Evolutionary conservation across 805 yeast genomes (phyloP).

Genomic region (Komagataella pastoris): DNA sequence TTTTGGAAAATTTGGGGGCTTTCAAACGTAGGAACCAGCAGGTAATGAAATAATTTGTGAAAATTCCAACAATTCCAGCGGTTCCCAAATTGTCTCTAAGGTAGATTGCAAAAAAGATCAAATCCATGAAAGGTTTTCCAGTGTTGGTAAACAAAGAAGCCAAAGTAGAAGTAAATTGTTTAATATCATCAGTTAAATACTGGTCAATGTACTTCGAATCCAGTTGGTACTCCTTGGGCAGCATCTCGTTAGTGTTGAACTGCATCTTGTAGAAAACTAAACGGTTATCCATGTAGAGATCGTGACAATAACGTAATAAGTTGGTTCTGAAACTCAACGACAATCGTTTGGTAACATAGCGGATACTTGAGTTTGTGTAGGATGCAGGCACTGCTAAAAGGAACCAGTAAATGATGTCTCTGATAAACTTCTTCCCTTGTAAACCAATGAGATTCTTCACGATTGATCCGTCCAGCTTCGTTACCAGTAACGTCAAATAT

Average conservation of each 20-base stretch:
- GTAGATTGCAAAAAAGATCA: conserved; percentile 73
- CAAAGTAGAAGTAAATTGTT: conserved; percentile 67
- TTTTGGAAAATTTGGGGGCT: conserved; percentile 77
- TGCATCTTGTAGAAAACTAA: conserved; percentile 76
- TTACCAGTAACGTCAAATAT: conserved; percentile 74
- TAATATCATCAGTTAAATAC: conserved; percentile 75
- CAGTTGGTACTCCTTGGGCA: conserved; percentile 16
- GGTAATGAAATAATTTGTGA: conserved; percentile 67
- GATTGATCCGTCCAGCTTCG: conserved; percentile 84
- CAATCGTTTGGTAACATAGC: conserved; percentile 60
- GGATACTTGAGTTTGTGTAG: conserved; percentile 83
- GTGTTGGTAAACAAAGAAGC: conserved; percentile 76
- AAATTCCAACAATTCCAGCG: conserved; percentile 72
- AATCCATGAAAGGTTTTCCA: conserved; percentile 85
- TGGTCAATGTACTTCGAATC: conserved; percentile 62
- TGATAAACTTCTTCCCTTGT: conserved; percentile 55
- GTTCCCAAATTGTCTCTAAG: conserved; percentile 78
- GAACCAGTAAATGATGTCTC: conserved; percentile 80
- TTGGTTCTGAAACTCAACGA: conserved; percentile 78
- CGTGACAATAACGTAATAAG: conserved; percentile 78
- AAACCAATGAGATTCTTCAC: conserved; percentile 82
- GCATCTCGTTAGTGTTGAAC: conserved; percentile 34
- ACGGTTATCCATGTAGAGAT: conserved; percentile 68
- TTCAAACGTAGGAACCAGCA: conserved; percentile 59
- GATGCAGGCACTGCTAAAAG: conserved; percentile 87